Evolutionary conservation across 768 basidiomycete species (phyloP).

Genomic region (Lactarius tabidus): DNA sequence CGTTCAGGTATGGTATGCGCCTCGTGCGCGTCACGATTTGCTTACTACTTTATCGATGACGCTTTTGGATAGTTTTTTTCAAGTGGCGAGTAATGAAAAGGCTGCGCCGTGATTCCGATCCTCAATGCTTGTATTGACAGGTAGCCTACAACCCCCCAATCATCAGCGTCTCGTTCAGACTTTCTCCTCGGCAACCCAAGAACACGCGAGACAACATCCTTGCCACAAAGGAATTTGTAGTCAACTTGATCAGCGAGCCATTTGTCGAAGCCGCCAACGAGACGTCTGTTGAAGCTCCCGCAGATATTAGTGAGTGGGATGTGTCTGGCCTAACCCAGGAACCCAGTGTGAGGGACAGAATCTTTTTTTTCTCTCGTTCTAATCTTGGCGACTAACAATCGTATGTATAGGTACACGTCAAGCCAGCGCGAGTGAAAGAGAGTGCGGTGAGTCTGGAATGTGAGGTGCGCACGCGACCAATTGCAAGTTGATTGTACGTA

Average conservation of each 20-base stretch:
- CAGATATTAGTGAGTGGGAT: slow-evolving; percentile 53
- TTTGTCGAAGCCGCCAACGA: slow-evolving; percentile 55
- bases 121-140: slow-evolving; percentile 32
- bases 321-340: slow-evolving; percentile 54
- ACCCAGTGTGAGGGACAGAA: slow-evolving; percentile 45
- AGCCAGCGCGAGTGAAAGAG: slow-evolving; percentile 51
- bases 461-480: slow-evolving; percentile 38
- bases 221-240: slow-evolving; percentile 62
- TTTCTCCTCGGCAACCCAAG: slow-evolving; percentile 43
- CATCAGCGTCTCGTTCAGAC: slow-evolving; percentile 56
- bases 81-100: slow-evolving; percentile 20
- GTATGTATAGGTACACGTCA: slow-evolving; percentile 41
- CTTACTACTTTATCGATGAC: slow-evolving; percentile 33
- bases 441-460: slow-evolving; percentile 61
- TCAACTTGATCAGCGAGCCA: slow-evolving; percentile 67
- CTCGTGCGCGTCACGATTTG: slow-evolving; percentile 26
- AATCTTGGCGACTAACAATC: neutral
- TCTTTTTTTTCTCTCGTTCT: slow-evolving; percentile 8
- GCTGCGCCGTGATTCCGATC: slow-evolving; percentile 8
- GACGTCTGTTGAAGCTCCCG: slow-evolving; percentile 52
- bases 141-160: slow-evolving; percentile 63
- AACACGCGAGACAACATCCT: slow-evolving; percentile 66
- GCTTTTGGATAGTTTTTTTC: slow-evolving; percentile 25
- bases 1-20: slow-evolving; percentile 48
- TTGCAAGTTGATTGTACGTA: neutral